phyloP scores from a whole-genome alignment of 2,329 filamentous ascomycete genomes.

The Cladosporium cucumerinum region DNA sequence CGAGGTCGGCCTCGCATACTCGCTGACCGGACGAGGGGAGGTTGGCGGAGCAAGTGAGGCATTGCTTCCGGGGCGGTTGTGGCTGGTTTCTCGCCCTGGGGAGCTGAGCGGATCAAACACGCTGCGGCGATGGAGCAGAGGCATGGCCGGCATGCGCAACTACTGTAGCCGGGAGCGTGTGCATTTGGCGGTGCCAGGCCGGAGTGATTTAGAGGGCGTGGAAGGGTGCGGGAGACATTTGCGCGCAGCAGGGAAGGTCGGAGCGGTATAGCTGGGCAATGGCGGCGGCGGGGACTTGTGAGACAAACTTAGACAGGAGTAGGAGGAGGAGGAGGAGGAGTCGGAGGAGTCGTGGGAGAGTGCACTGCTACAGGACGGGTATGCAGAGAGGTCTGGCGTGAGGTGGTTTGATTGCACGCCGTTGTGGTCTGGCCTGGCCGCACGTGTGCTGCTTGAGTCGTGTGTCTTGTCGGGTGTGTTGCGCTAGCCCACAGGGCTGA shows the following conservation, averaged over 20 bases:
- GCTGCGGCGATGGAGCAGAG: constrained; percentile 40
- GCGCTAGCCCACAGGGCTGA: constrained; percentile 1
- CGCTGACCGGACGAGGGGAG: constrained; percentile 18
- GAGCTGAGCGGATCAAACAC: constrained; percentile 39
- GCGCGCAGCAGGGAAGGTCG: constrained; percentile 2
- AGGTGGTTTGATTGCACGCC: constrained; percentile 2
- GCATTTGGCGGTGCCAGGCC: constrained; percentile 3
- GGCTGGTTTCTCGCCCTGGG: constrained; percentile 17
- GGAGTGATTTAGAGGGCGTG: background rate
- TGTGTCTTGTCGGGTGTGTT: background rate
- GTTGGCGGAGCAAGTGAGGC: constrained; percentile 10
- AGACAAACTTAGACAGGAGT: background rate
- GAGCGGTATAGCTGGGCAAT: background rate
- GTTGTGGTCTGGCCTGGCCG: constrained; percentile 3
- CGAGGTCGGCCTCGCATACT: constrained; percentile 19
- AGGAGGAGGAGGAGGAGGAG: background rate
- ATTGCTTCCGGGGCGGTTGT: background rate
- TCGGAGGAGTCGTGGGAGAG: background rate
- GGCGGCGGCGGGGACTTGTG: constrained; percentile 1
- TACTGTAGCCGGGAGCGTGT: background rate
- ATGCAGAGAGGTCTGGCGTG: background rate
- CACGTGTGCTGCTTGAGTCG: background rate
- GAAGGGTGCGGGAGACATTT: constrained; percentile 3
- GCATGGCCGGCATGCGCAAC: constrained; percentile 32
- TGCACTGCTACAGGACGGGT: background rate